Evolutionary conservation across 306 rosid genomes (phyloP).

Genomic region (Cajanus cajan): DNA sequence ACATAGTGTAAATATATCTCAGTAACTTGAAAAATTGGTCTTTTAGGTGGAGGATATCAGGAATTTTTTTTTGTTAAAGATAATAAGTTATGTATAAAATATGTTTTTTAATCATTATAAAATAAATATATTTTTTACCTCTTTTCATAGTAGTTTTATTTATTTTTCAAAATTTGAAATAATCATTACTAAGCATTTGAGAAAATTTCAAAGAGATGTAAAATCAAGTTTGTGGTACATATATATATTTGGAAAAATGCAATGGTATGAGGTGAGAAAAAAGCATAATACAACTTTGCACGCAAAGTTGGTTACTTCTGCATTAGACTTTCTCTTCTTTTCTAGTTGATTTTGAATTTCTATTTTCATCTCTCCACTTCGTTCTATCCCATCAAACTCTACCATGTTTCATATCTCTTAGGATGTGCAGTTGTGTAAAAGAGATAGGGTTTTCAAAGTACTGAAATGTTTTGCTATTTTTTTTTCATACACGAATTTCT

Average conservation of each 20-base stretch:
- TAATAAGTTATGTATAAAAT: too few species aligned
- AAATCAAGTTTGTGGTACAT: neutral
- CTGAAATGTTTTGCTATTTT: neutral
- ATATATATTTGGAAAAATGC: neutral
- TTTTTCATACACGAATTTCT: conserved; percentile 1
- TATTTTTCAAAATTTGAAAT: too few species aligned
- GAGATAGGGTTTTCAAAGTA: conserved; percentile 21
- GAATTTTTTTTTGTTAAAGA: too few species aligned
- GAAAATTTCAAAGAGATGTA: neutral
- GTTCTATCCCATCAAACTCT: conserved; percentile 35
- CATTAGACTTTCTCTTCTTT: conserved; percentile 19
- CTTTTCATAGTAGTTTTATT: neutral
- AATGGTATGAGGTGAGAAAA: conserved; percentile 6
- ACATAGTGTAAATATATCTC: too few species aligned
- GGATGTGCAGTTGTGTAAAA: neutral
- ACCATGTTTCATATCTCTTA: conserved; percentile 1
- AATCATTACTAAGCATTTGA: neutral
- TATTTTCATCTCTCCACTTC: conserved; percentile 23
- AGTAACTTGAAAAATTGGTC: too few species aligned
- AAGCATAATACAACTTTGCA: conserved; percentile 37
- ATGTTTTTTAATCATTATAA: too few species aligned
- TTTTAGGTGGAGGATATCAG: too few species aligned
- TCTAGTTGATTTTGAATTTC: conserved; percentile 27
- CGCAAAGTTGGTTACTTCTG: conserved; percentile 31
- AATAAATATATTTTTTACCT: too few species aligned